Percentiles rank a stretch among this genome's conserved stretches.
Conservation (phyloP, 208 protist genomes). For the Leishmania tropica region DNA sequence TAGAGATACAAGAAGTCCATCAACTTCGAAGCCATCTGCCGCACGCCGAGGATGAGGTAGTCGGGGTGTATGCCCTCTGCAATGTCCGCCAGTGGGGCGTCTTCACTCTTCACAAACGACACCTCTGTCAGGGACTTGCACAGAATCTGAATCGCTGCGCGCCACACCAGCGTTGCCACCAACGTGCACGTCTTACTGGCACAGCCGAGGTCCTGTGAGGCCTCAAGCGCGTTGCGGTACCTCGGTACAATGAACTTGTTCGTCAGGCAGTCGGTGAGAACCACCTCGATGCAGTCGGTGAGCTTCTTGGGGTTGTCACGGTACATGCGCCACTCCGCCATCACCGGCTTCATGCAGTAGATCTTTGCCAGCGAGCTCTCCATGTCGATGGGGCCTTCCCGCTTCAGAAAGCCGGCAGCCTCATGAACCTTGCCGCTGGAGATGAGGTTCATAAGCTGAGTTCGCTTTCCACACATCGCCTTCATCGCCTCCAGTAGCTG, state of each 20-base stretch:
- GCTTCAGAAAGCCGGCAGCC: slow-evolving; percentile 53
- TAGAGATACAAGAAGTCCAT: slow-evolving; percentile 85
- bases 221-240: slow-evolving; percentile 74
- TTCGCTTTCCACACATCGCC: slow-evolving; percentile 52
- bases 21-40: slow-evolving; percentile 71
- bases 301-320: slow-evolving; percentile 53
- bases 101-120: slow-evolving; percentile 70
- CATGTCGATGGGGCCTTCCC: slow-evolving; percentile 51
- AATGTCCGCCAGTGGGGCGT: slow-evolving; percentile 62
- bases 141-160: slow-evolving; percentile 68
- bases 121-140: slow-evolving; percentile 74
- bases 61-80: slow-evolving; percentile 78
- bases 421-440: slow-evolving; percentile 69
- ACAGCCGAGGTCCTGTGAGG: slow-evolving; percentile 39
- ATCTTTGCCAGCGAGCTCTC: slow-evolving; percentile 51
- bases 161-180: slow-evolving; percentile 69
- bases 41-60: slow-evolving; percentile 69
- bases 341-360: slow-evolving; percentile 62
- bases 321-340: slow-evolving; percentile 77
- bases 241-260: slow-evolving; percentile 71
- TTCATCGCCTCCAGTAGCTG: slow-evolving; percentile 69
- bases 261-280: slow-evolving; percentile 69
- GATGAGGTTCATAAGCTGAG: slow-evolving; percentile 66
- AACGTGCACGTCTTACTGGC: slow-evolving; percentile 36
- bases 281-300: slow-evolving; percentile 40